Conservation (phyloP, 2,329 filamentous ascomycete genomes). For the Colletotrichum scovillei region DNA sequence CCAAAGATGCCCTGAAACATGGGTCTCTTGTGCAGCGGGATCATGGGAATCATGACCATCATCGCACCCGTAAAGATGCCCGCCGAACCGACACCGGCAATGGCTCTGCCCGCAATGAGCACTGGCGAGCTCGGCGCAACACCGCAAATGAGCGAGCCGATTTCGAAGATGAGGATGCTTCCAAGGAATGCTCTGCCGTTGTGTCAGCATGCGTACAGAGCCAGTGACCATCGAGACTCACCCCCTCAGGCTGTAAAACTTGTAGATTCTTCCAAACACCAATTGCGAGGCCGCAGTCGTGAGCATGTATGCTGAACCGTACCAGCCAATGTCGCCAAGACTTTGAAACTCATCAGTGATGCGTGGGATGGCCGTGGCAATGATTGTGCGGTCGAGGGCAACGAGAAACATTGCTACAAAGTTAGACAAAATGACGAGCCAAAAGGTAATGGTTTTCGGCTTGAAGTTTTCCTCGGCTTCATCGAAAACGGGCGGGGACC, state of each 20-base stretch:
- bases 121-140: slow-evolving; percentile 63
- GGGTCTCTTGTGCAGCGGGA: slow-evolving; percentile 70
- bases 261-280: slow-evolving; percentile 62
- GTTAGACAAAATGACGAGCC: slow-evolving; percentile 65
- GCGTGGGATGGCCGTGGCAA: slow-evolving; percentile 64
- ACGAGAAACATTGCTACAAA: slow-evolving; percentile 68
- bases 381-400: slow-evolving; percentile 68
- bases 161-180: slow-evolving; percentile 63
- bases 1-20: slow-evolving; percentile 69
- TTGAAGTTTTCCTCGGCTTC: slow-evolving; percentile 55
- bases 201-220: neutral
- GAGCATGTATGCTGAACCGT: slow-evolving; percentile 71
- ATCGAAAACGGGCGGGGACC: slow-evolving; percentile 7
- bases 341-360: slow-evolving; percentile 69
- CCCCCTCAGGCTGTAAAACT: slow-evolving; percentile 60
- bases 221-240: slow-evolving; percentile 41
- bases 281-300: slow-evolving; percentile 66
- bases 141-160: slow-evolving; percentile 66
- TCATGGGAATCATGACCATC: slow-evolving; percentile 67
- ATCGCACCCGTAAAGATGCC: slow-evolving; percentile 69
- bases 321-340: slow-evolving; percentile 72
- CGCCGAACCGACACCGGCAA: slow-evolving; percentile 66
- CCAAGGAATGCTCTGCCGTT: slow-evolving; percentile 54
- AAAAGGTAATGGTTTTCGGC: slow-evolving; percentile 65
- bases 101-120: slow-evolving; percentile 67